Evolutionary conservation across 148 eudicot species (phyloP).

Genomic region (Polygonum maritimum): DNA sequence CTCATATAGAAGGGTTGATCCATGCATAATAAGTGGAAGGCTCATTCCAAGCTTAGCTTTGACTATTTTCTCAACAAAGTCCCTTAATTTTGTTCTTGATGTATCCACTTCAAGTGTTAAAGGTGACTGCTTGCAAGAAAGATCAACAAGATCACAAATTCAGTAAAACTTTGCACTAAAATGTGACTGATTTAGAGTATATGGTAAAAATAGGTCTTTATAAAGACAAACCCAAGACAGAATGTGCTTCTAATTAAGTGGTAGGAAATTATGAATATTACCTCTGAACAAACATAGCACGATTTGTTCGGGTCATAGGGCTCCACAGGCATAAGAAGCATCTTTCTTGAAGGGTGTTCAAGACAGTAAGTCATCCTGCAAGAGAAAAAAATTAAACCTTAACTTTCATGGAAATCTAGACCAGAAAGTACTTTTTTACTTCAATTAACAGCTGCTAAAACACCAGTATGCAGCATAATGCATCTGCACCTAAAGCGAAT

Average conservation of each 20-base stretch:
- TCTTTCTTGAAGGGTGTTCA: constrained; percentile 73
- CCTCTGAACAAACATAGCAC: constrained; percentile 94
- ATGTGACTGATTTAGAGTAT: not conserved
- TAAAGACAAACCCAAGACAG: not conserved
- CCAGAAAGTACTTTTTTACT: not conserved
- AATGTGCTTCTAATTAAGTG: not conserved
- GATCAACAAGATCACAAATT: not conserved
- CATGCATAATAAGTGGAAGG: constrained; percentile 70
- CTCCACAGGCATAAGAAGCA: constrained; percentile 96
- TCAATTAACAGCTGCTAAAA: not conserved
- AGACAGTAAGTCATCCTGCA: constrained; percentile 90
- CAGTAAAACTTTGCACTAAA: not conserved
- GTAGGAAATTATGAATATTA: constrained; percentile 12
- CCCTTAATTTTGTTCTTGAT: constrained; percentile 62
- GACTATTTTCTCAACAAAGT: constrained; percentile 75
- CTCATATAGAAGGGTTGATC: constrained; percentile 74
- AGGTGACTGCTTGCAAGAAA: constrained; percentile 46
- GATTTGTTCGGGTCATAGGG: constrained; percentile 85
- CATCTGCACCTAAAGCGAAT: not conserved
- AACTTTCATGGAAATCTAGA: constrained; percentile 1
- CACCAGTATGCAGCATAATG: not conserved
- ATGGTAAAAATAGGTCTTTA: too few species aligned
- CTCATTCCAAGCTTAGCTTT: constrained; percentile 86
- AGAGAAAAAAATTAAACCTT: not conserved
- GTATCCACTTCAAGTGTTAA: constrained; percentile 79